Base-by-base conservation (phyloP, 2,329 filamentous ascomycete genomes). In the Neofusicoccum umdonicola region DNA sequence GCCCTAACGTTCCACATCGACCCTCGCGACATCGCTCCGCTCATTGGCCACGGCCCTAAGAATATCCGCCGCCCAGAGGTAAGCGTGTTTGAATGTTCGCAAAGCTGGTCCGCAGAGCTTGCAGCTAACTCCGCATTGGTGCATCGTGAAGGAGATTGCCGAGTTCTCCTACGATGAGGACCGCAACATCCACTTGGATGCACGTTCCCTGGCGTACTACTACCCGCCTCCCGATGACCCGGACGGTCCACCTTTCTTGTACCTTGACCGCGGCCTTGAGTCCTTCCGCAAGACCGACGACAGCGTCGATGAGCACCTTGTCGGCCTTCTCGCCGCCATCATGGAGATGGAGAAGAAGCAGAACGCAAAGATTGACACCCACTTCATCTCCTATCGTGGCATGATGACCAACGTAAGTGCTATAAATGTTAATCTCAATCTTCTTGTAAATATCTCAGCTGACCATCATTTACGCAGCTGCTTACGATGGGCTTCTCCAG, bases 161-260 rank as follows among this genome's bases (percentile, higher is more conserved):
- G 92, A 85, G 78, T 99, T 98, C 79, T 98, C 94, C 8, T 98
- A 95, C 78, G 92, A 98, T 75, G 87, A 93, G 50, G 82, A 93
- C 34, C 95, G 94, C 74, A 78, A 86, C 62, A 93, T 93, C 72
- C 88, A 83, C 56, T 85, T 90, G 3, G 92, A 92, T 68, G 90
- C 90, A 67, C 90, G 90, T 3, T 94, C 92, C 1, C 75, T 99
- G 68, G 88, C 88, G 69, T 97, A 94, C 80, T 98, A 97, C 78
- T 95, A 97, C 81, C 2, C 68, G 90, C 0, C 76, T 95, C 1
- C 31, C 54, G 17, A 3, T 35, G 22, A 74, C 93, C 0, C 87
- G 88, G 8, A 41, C 27, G 6, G 85, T 86, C 6, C 89, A 97
- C 76, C 82, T 99, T 42, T 94, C 88, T 22, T 82, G 83, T 89